Evolutionary conservation across 2,329 filamentous ascomycete genomes (phyloP).

Genomic region (Paecilomyces niveus): DNA sequence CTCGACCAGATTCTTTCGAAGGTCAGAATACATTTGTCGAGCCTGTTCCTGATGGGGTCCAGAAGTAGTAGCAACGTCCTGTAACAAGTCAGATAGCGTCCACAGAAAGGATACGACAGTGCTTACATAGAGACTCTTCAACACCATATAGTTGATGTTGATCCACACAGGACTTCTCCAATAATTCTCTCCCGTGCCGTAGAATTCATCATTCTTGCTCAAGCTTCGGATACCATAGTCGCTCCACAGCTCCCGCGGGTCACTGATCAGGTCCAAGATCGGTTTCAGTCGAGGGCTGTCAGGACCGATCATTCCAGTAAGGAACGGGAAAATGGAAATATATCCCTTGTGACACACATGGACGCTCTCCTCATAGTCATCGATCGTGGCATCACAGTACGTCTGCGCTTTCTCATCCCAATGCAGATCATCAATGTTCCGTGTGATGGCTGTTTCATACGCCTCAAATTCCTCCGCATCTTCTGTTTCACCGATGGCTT

Average conservation of each 20-base stretch:
- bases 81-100: conserved; percentile 6
- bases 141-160: conserved; percentile 86
- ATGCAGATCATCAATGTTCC: conserved; percentile 87
- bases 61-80: conserved; percentile 57
- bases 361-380: conserved; percentile 84
- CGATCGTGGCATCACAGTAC: conserved; percentile 92
- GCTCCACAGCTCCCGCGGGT: conserved; percentile 85
- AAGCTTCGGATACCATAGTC: conserved; percentile 81
- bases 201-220: conserved; percentile 74
- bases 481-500: conserved; percentile 65
- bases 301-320: conserved; percentile 69
- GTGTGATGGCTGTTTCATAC: conserved; percentile 68
- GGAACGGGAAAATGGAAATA: conserved; percentile 85
- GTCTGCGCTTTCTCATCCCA: conserved; percentile 75
- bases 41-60: conserved; percentile 66
- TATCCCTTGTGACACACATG: conserved; percentile 97
- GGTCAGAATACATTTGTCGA: conserved; percentile 62
- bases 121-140: conserved; percentile 71
- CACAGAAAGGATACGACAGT: not conserved
- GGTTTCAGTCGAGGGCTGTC: conserved; percentile 68
- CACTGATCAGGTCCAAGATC: conserved; percentile 68
- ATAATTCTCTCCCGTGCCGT: conserved; percentile 92
- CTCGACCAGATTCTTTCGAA: conserved; percentile 78
- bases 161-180: conserved; percentile 95
- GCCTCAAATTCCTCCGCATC: conserved; percentile 66